Evolutionary conservation across 495 filamentous ascomycete genomes (phyloP).

Genomic region (Tuber borchii): DNA sequence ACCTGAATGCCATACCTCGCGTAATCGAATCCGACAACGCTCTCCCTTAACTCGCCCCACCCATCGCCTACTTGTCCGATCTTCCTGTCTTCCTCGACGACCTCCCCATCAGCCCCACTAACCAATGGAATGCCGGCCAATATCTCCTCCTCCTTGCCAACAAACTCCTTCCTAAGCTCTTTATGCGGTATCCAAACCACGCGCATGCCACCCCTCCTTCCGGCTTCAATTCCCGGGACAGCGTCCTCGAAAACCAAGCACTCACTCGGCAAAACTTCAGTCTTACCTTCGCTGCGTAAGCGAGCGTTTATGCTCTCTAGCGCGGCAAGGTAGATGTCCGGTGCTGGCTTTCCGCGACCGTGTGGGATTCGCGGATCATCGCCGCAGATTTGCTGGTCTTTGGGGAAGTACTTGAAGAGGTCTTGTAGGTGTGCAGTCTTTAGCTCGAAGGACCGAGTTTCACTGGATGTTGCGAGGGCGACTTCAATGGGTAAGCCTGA

Average conservation of each 20-base stretch:
- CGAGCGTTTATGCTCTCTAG: conserved; percentile 74
- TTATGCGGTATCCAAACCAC: conserved; percentile 90
- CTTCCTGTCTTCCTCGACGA: conserved; percentile 53
- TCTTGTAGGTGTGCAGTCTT: conserved; percentile 71
- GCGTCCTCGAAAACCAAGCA: conserved; percentile 96
- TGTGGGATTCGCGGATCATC: conserved; percentile 75
- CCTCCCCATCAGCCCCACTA: conserved; percentile 36
- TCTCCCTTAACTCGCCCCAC: conserved; percentile 36
- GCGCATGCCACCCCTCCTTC: conserved; percentile 85
- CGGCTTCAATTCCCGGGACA: conserved; percentile 86
- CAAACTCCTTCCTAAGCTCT: conserved; percentile 66
- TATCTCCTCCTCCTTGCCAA: conserved; percentile 70
- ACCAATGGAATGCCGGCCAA: conserved; percentile 58
- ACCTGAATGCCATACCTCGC: conserved; percentile 43
- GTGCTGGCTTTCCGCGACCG: conserved; percentile 83
- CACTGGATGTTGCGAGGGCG: conserved; percentile 78
- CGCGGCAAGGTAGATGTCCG: conserved; percentile 90
- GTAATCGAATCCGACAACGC: conserved; percentile 38
- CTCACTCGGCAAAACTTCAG: conserved; percentile 69
- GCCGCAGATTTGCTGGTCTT: conserved; percentile 64
- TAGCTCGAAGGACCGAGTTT: conserved; percentile 61
- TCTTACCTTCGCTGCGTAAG: conserved; percentile 54
- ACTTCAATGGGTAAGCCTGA: conserved; percentile 54
- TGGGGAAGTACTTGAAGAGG: conserved; percentile 67
- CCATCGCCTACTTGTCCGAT: conserved; percentile 32